phyloP scores from a whole-genome alignment of 768 basidiomycete genomes.

The Mycena maculata region DNA sequence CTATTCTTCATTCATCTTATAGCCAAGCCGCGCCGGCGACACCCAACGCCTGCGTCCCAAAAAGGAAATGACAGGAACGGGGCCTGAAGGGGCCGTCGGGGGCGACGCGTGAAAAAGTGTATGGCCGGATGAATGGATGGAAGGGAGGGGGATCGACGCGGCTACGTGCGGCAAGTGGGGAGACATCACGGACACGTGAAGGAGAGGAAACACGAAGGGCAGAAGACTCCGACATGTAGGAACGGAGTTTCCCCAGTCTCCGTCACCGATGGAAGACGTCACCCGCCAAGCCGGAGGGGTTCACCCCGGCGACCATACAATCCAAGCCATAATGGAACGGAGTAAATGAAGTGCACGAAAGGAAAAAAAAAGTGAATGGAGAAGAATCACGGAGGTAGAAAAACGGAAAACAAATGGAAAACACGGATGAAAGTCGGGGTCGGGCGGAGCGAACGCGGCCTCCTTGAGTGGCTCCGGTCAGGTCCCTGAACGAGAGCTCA shows the following conservation, averaged over 20 bases:
- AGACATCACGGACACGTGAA: too few relatives aligned
- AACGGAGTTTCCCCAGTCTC: too few relatives aligned
- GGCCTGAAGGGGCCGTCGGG: neutral
- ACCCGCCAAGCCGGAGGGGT: too few relatives aligned
- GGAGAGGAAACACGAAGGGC: too few relatives aligned
- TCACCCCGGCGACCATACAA: too few relatives aligned
- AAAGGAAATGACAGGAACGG: constrained; percentile 21
- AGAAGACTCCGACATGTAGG: too few relatives aligned
- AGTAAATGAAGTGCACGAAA: too few relatives aligned
- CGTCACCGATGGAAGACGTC: too few relatives aligned
- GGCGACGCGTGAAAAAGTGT: neutral
- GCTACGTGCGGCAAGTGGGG: too few relatives aligned
- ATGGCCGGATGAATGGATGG: neutral
- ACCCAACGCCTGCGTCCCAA: constrained; percentile 28
- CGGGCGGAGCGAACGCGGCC: neutral
- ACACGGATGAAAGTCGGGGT: neutral
- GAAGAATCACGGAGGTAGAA: neutral
- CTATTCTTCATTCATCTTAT: constrained; percentile 3
- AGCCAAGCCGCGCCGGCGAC: neutral
- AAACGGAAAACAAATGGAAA: neutral
- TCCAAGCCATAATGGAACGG: too few relatives aligned
- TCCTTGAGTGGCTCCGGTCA: neutral
- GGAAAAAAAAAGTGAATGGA: too few relatives aligned
- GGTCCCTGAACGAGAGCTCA: neutral
- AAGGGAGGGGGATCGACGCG: too few relatives aligned